Base-by-base conservation (phyloP, 768 basidiomycete species). In the Pulveroboletus sp. region DNA sequence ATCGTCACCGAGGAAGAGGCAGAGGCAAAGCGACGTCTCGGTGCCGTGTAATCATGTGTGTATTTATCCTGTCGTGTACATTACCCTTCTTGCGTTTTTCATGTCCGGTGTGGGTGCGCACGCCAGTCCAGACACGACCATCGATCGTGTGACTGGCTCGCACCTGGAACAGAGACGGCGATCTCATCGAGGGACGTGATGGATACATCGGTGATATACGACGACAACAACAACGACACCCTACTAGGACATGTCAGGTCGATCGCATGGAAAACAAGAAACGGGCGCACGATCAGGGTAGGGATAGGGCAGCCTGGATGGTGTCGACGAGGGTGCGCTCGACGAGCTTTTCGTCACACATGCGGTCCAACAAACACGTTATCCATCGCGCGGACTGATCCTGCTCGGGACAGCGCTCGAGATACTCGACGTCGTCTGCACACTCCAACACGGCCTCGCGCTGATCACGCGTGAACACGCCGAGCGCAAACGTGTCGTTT, bases 1-100 rank as follows among this genome's bases (percentile, higher is more conserved):
- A 72, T 82, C 1, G 75, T 82, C 12, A 82, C 72, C 42, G 85
- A 87, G 42, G 82, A 85, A 52, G 85, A 87, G 55, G 76, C 85
- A 21, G 73, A 73, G 39, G 70, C 72, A 47, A 76, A 76, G 53
- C 78, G 78, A 63, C 70, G 55, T 2, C 54, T 51, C 38, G 60
- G 53, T 52, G 51, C 54, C 25, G 47, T 25, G 5, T 60, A 33
- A 27, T 35, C 35, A 12, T 16, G 14, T 10, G 31, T 36, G 12
- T 10, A 35, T 11, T 9, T 8, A 34, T 17, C 16, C 2, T n/a
- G n/a, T n/a, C n/a, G n/a, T n/a, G n/a, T n/a, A n/a, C n/a, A n/a
- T n/a, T n/a, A n/a, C n/a, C n/a, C n/a, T n/a, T n/a, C n/a, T n/a
- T n/a, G n/a, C n/a, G n/a, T n/a, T n/a, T n/a, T n/a, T n/a, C n/a